Base-by-base conservation (phyloP, 352 stramenopile genomes). In the Hyaloperonospora arabidopsidis region DNA sequence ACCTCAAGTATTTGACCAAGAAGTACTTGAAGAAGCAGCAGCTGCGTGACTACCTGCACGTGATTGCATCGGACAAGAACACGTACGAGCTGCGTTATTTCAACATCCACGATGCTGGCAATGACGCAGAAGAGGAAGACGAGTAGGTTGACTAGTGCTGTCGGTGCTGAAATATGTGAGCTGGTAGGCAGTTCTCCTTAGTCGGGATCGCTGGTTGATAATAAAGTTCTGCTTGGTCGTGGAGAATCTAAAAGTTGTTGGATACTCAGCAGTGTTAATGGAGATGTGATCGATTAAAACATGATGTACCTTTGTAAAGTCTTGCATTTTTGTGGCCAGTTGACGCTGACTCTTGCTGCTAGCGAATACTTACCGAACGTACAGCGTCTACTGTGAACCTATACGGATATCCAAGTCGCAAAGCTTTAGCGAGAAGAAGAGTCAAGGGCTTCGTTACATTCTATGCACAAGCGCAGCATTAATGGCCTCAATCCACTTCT, bases 11-110 rank as follows among this genome's bases (percentile, higher is more conserved):
- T 83, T 72, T 99, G 21, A 98, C 96, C 57, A 99, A 99, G 93
- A 98, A 99, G 86, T 99, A 99, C 92, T 81, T 99, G 66, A 99
- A 99, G 91, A 99, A 99, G 89, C 96, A 99, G 73, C 94, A 98
- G 76, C 80, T 99, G 52, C 94, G 96, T 71, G 97, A 99, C 88
- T 99, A 99, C 81, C 76, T 99, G 47, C 96, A 98, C 76, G 97
- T 99, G 32, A 97, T 99, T 81, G 96, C 97, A 38, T 93, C 86
- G 58, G 94, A 95, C 72, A 98, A 98, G 86, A 93, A 97, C 74
- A 98, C 95, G 50, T 99, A 99, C 84, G 95, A 99, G 79, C 78
- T 99, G 50, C 82, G 91, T 73, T 99, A 99, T 84, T 99, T 98
- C 86, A 96, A 95, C 66, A 98, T 99, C 76, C 89, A 93, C 81